Evolutionary conservation across 495 filamentous ascomycete genomes (phyloP).

Genomic region (Penicillium canescens): DNA sequence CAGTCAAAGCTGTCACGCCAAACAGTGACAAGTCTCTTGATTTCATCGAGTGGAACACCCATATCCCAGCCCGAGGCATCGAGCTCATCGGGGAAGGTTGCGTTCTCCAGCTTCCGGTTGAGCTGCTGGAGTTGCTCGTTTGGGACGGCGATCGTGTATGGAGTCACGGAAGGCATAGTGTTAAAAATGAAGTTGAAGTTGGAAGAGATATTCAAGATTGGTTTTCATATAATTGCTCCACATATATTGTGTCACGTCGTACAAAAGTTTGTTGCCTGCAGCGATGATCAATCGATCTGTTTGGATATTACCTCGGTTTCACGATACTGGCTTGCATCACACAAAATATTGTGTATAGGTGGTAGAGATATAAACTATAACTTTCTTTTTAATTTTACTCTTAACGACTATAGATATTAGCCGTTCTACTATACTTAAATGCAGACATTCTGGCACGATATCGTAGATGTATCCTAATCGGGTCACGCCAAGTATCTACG

Average conservation of each 20-base stretch:
- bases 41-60: conserved; percentile 47
- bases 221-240: neutral
- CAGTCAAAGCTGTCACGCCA: conserved; percentile 53
- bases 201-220: neutral
- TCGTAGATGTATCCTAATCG: too few species aligned
- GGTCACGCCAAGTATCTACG: too few species aligned
- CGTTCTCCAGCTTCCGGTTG: conserved; percentile 40
- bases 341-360: neutral
- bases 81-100: conserved; percentile 49
- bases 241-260: neutral
- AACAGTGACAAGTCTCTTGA: conserved; percentile 43
- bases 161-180: conserved; percentile 14
- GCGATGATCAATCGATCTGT: neutral
- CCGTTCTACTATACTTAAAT: too few species aligned
- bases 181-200: neutral
- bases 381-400: neutral
- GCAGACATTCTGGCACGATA: too few species aligned
- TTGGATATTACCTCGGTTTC: conserved; percentile 5
- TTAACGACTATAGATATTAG: neutral
- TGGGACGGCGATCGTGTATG: conserved; percentile 45
- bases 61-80: conserved; percentile 46
- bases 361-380: neutral
- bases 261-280: neutral
- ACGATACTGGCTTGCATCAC: neutral
- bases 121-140: conserved; percentile 39